Conservation (phyloP, 140 eudicot species). For the Bidens hawaiensis region DNA sequence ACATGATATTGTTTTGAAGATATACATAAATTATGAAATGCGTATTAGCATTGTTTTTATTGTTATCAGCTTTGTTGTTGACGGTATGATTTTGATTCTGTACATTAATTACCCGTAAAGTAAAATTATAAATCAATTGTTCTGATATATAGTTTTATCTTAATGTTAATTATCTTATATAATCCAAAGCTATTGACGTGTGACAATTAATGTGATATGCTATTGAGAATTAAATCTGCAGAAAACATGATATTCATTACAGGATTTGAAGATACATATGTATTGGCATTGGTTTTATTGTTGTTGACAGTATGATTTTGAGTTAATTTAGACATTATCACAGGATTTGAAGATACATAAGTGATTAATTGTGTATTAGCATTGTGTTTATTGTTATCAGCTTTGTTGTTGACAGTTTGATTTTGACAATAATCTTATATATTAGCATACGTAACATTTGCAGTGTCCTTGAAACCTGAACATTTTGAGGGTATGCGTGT, state of each 20-base stretch:
- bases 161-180: too few relatives aligned
- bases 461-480: conserved; percentile 87
- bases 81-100: too few relatives aligned
- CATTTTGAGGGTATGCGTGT: conserved; percentile 86
- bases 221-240: too few relatives aligned
- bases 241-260: neutral
- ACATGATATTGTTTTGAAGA: neutral
- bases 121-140: too few relatives aligned
- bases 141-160: too few relatives aligned
- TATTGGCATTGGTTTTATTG: neutral
- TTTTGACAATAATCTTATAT: neutral
- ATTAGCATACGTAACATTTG: neutral
- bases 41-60: neutral
- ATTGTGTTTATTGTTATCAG: neutral
- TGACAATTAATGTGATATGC: too few relatives aligned
- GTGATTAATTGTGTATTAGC: neutral
- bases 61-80: too few relatives aligned
- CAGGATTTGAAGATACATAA: neutral
- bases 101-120: too few relatives aligned
- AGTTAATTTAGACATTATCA: neutral
- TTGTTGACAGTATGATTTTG: neutral
- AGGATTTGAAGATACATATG: neutral
- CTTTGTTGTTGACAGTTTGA: neutral
- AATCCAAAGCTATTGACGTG: too few relatives aligned
- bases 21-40: neutral